Evolutionary conservation across 495 filamentous ascomycete species (phyloP).

Genomic region (Corynascus novoguineensis): DNA sequence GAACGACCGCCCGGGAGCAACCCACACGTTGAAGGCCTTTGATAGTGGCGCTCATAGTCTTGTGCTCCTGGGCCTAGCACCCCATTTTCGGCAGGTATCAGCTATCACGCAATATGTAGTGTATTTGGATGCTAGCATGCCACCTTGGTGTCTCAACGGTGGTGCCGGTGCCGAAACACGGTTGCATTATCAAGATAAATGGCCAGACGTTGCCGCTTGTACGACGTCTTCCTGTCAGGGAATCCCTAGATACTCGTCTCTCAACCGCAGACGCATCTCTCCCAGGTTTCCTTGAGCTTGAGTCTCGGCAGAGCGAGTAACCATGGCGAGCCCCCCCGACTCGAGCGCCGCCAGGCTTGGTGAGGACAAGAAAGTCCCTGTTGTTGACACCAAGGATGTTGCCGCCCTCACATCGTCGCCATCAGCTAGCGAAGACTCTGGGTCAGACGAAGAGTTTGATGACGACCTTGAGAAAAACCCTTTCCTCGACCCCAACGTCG

Average conservation of each 20-base stretch:
- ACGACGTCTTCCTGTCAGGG: not conserved
- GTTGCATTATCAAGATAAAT: not conserved
- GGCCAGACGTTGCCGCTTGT: not conserved
- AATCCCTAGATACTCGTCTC: not conserved
- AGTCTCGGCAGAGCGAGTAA: not conserved
- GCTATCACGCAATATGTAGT: slow-evolving; percentile 11
- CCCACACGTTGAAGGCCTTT: not conserved
- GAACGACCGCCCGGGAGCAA: not conserved
- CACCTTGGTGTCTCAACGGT: not conserved
- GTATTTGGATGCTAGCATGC: not conserved
- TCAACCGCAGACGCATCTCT: not conserved
- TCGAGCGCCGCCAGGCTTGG: not conserved
- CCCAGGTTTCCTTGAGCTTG: not conserved
- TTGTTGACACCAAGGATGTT: slow-evolving; percentile 3
- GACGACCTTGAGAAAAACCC: slow-evolving; percentile 29
- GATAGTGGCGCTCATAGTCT: not conserved
- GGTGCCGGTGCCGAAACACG: not conserved
- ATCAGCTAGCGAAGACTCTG: slow-evolving; percentile 3
- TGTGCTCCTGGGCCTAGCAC: not conserved
- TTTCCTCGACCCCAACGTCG: slow-evolving; percentile 43
- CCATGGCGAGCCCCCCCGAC: not conserved
- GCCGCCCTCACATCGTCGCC: not conserved
- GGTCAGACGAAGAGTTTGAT: not conserved
- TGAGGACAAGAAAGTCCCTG: not conserved
- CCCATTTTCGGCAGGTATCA: slow-evolving; percentile 1